Evolutionary conservation across 257 asterid genomes (phyloP).

Genomic region (Fraxinus americana): DNA sequence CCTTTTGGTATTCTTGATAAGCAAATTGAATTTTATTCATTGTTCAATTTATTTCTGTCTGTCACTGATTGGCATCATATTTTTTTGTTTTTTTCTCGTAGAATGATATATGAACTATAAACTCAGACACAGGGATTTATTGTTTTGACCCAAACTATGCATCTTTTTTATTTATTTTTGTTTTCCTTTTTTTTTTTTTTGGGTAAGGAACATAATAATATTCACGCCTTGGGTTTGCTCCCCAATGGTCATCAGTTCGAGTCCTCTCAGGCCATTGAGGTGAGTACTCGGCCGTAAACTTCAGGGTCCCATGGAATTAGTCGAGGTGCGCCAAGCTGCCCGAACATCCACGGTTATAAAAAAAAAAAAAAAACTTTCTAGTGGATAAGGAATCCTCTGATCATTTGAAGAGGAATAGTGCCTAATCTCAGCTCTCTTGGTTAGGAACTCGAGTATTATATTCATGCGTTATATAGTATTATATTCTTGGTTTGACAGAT

Average conservation of each 20-base stretch:
- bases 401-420: not conserved
- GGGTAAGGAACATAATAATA: not conserved
- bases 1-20: not conserved
- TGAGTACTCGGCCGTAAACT: too few relatives aligned
- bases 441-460: not conserved
- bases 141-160: not conserved
- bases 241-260: too few relatives aligned
- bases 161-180: too few relatives aligned
- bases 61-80: not conserved
- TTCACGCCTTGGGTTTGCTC: too few relatives aligned
- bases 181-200: not conserved
- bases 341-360: too few relatives aligned
- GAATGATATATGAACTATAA: not conserved
- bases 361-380: too few relatives aligned
- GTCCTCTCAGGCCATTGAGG: too few relatives aligned
- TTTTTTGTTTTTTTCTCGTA: not conserved
- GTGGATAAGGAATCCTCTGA: not conserved
- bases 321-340: too few relatives aligned
- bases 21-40: not conserved
- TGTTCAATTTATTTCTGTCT: not conserved
- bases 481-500: not conserved
- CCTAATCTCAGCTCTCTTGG: not conserved
- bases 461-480: too few relatives aligned
- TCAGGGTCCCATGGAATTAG: too few relatives aligned
- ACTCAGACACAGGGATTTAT: not conserved